These are phyloP conservation scores for Dittrichia graveolens DNA, from an alignment of 129 eudicot genomes.

Conservation along the genomic window DNA sequence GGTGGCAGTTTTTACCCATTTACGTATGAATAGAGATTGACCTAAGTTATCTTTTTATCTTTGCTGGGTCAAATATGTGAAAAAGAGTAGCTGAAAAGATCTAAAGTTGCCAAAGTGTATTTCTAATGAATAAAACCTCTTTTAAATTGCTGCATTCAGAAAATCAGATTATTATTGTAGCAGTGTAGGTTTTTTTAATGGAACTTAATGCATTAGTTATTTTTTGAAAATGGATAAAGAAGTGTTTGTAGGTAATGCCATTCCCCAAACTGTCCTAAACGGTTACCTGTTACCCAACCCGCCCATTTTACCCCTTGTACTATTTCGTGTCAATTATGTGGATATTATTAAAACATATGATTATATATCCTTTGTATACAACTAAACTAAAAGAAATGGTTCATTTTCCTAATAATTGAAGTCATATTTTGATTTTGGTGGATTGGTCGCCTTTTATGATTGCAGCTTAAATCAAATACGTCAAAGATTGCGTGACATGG, in stretches of 20 bases:
- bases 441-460: constrained; percentile 14
- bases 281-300: background rate
- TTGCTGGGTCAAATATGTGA: no score
- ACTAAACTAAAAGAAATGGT: background rate
- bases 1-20: no score
- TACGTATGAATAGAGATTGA: no score
- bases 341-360: background rate
- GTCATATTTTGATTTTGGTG: background rate
- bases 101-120: no score
- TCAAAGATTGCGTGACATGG: constrained; percentile 63
- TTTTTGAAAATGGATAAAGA: background rate
- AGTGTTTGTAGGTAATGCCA: background rate
- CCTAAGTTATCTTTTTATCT: no score
- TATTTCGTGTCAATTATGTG: background rate
- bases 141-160: no score
- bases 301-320: background rate
- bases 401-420: background rate
- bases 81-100: no score
- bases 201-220: background rate
- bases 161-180: no score
- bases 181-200: background rate
- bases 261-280: background rate
- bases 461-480: constrained; percentile 68
- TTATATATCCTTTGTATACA: background rate
- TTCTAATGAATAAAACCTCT: no score